Conservation (phyloP, 768 basidiomycete species). For the Podaxis mareebaensis region DNA sequence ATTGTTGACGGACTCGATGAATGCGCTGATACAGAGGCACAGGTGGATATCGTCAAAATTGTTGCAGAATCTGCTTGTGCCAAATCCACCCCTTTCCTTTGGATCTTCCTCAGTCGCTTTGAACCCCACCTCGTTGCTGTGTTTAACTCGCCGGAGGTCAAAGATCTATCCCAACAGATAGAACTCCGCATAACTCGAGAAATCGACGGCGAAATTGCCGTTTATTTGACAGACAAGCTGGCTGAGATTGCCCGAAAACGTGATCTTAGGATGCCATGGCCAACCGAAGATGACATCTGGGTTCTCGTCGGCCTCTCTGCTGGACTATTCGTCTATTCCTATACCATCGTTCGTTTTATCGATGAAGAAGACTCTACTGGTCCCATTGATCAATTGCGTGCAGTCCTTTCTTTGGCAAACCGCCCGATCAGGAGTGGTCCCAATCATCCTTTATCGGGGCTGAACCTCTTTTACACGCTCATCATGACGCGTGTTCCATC, state of each 20-base stretch:
- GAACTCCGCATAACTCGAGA: constrained; percentile 7
- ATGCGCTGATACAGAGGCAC: neutral
- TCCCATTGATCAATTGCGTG: neutral
- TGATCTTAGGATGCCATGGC: constrained; percentile 11
- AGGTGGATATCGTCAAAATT: constrained; percentile 8
- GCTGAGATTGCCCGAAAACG: neutral
- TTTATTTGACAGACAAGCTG: constrained; percentile 14
- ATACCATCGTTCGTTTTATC: constrained; percentile 10
- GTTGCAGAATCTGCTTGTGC: neutral
- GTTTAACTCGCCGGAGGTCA: neutral
- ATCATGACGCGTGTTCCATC: too few species aligned
- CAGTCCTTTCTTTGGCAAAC: neutral
- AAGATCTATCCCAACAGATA: neutral
- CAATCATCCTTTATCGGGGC: too few species aligned
- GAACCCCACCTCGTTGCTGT: constrained; percentile 10
- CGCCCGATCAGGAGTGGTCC: too few species aligned
- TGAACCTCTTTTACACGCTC: too few species aligned
- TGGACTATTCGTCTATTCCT: constrained; percentile 6
- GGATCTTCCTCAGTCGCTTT: constrained; percentile 1
- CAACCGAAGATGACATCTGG: constrained; percentile 4
- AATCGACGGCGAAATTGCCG: constrained; percentile 1
- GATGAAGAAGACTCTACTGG: neutral
- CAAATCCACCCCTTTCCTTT: constrained; percentile 1
- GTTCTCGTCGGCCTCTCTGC: constrained; percentile 9
- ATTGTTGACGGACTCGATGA: constrained; percentile 2